A percentile compares a stretch with the other conserved stretches of the same genome.
These are phyloP conservation scores for Tagetes erecta DNA, from an alignment of 129 eudicot genomes.

Conservation along the genomic window DNA sequence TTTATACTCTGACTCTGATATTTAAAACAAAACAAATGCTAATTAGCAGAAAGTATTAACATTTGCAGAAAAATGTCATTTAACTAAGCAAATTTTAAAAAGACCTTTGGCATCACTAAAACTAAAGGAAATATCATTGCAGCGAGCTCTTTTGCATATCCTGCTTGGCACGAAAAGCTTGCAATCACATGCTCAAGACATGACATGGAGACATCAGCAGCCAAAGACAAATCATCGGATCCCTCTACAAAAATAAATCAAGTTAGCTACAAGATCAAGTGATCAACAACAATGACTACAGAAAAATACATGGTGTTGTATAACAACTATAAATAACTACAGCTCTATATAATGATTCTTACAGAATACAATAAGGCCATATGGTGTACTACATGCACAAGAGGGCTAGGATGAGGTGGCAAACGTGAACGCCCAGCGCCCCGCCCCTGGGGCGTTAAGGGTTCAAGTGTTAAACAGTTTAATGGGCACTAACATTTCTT, in stretches of 20 bases:
- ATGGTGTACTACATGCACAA: no score
- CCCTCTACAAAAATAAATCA: constrained; percentile 44
- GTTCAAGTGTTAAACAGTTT: no score
- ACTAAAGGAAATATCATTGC: constrained; percentile 61
- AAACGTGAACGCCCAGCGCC: no score
- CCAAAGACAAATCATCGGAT: constrained; percentile 40
- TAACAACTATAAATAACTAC: background rate
- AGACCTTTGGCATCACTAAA: constrained; percentile 71
- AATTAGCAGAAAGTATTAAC: constrained; percentile 21
- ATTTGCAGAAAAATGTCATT: constrained; percentile 7
- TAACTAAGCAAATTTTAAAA: background rate
- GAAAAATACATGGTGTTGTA: background rate
- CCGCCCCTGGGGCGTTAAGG: no score
- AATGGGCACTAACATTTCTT: no score
- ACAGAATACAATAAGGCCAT: no score
- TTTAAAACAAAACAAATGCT: constrained; percentile 10
- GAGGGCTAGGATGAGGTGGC: no score
- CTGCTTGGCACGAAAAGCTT: constrained; percentile 44
- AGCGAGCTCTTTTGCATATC: constrained; percentile 49
- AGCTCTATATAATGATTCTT: background rate
- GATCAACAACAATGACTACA: background rate
- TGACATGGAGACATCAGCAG: constrained; percentile 47
- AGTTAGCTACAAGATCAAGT: constrained; percentile 14
- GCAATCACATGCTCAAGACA: constrained; percentile 57
- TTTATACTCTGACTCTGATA: constrained; percentile 61